A percentile compares a stretch with the other conserved stretches of the same genome.
Evolutionary conservation across 2,329 filamentous ascomycete species (phyloP).

Genomic region (Exophiala calicioides): DNA sequence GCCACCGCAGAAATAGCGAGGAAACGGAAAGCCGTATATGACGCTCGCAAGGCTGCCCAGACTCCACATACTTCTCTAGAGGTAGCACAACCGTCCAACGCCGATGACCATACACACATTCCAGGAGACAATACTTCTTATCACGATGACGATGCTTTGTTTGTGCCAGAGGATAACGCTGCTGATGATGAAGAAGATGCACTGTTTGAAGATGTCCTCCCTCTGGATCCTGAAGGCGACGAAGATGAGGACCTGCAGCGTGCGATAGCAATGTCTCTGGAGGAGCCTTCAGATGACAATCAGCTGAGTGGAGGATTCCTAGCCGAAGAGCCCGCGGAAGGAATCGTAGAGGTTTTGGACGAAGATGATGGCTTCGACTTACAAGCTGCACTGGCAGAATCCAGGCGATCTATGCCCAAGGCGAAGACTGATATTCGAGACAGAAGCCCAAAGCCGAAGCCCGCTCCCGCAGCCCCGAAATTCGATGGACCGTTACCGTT

Average conservation of each 20-base stretch:
- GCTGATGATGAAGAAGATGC: slow-evolving; percentile 52
- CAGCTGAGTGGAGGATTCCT: slow-evolving; percentile 55
- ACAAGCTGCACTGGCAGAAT: slow-evolving; percentile 71
- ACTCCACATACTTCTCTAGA: too few species aligned
- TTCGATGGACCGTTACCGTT: slow-evolving; percentile 87
- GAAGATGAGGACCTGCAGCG: slow-evolving; percentile 74
- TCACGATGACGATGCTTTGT: slow-evolving; percentile 56
- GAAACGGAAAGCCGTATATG: slow-evolving; percentile 51
- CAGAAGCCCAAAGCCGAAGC: slow-evolving; percentile 44
- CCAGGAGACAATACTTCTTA: slow-evolving; percentile 8
- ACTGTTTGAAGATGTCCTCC: slow-evolving; percentile 56
- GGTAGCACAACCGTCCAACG: too few species aligned
- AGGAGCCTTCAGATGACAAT: slow-evolving; percentile 46
- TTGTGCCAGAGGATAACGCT: slow-evolving; percentile 52
- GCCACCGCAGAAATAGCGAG: slow-evolving; percentile 39
- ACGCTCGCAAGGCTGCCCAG: slow-evolving; percentile 39
- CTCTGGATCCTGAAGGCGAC: slow-evolving; percentile 36
- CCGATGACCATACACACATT: neutral
- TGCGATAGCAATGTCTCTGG: slow-evolving; percentile 83
- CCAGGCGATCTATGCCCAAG: slow-evolving; percentile 61
- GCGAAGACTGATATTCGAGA: slow-evolving; percentile 46
- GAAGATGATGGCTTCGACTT: slow-evolving; percentile 78
- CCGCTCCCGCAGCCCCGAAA: slow-evolving; percentile 12
- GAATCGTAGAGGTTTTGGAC: slow-evolving; percentile 54
- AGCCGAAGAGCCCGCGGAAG: slow-evolving; percentile 22